Evolutionary conservation across 202 grass and related monocot genomes (phyloP).

Genomic region (Bolboschoenoplectus hybrid): DNA sequence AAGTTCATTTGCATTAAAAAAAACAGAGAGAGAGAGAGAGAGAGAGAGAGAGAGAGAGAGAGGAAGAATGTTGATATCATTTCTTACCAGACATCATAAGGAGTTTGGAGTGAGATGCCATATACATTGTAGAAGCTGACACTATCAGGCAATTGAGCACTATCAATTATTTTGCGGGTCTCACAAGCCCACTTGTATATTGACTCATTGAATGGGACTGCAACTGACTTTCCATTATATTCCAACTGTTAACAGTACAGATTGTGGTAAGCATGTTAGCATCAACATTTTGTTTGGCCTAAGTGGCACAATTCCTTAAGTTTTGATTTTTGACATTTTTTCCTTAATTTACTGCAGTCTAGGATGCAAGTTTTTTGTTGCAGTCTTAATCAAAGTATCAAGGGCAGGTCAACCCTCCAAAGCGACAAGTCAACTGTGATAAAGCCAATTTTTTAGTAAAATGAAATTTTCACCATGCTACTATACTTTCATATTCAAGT

Average conservation of each 20-base stretch:
- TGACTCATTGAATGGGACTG: slow-evolving; percentile 81
- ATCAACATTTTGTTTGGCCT: not conserved
- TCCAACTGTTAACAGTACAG: slow-evolving; percentile 51
- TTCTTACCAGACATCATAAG: slow-evolving; percentile 85
- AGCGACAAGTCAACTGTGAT: not conserved
- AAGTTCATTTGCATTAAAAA: not conserved
- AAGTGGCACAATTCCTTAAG: not conserved
- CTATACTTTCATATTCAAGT: not conserved
- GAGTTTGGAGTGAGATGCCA: slow-evolving; percentile 69
- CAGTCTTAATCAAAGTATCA: not conserved
- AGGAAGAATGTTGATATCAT: slow-evolving; percentile 4
- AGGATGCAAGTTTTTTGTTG: not conserved
- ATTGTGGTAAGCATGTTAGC: not conserved
- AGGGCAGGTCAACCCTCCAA: not conserved
- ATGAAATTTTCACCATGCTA: not conserved
- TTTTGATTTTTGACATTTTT: slow-evolving; percentile 10
- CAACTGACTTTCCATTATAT: slow-evolving; percentile 77
- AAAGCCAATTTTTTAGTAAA: not conserved
- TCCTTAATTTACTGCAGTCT: not conserved
- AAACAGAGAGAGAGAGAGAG: not conserved
- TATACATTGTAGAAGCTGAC: slow-evolving; percentile 89
- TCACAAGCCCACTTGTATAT: slow-evolving; percentile 73
- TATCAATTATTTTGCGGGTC: slow-evolving; percentile 77
- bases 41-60: not conserved
- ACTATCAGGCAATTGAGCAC: slow-evolving; percentile 70